These are phyloP conservation scores for Candida michaelii DNA, from an alignment of 805 yeast species.

Conservation along the genomic window DNA sequence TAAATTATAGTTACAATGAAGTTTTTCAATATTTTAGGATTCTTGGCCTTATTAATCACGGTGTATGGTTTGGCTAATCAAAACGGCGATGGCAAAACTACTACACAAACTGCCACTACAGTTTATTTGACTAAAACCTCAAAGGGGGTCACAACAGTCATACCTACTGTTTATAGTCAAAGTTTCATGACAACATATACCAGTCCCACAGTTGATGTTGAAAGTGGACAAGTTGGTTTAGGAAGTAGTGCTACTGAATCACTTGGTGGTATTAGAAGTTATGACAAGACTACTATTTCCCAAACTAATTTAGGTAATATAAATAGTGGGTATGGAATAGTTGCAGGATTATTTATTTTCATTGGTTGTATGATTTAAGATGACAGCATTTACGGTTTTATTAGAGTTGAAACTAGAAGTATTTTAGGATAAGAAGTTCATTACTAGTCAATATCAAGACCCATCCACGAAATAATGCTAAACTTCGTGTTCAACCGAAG, in stretches of 20 bases:
- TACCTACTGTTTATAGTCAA: slow-evolving; percentile 25
- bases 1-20: not conserved
- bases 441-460: too few species aligned
- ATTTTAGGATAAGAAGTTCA: too few species aligned
- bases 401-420: too few species aligned
- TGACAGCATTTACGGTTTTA: too few species aligned
- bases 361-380: slow-evolving; percentile 5
- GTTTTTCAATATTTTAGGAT: not conserved
- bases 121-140: slow-evolving; percentile 37
- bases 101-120: slow-evolving; percentile 22
- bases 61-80: slow-evolving; percentile 1
- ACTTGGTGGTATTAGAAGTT: slow-evolving; percentile 32
- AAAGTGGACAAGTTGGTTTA: slow-evolving; percentile 32
- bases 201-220: slow-evolving; percentile 18
- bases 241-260: slow-evolving; percentile 25
- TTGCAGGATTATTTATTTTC: slow-evolving; percentile 9
- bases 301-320: slow-evolving; percentile 10
- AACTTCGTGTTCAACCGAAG: too few species aligned
- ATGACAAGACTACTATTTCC: slow-evolving; percentile 26
- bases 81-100: slow-evolving; percentile 1
- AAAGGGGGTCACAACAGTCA: slow-evolving; percentile 28
- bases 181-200: slow-evolving; percentile 25
- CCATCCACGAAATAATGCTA: too few species aligned
- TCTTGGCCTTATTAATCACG: not conserved
- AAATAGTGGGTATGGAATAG: slow-evolving; percentile 1